Base-by-base conservation (phyloP, 176 grass and related monocot species). In the Hsuehochloa calcarea region DNA sequence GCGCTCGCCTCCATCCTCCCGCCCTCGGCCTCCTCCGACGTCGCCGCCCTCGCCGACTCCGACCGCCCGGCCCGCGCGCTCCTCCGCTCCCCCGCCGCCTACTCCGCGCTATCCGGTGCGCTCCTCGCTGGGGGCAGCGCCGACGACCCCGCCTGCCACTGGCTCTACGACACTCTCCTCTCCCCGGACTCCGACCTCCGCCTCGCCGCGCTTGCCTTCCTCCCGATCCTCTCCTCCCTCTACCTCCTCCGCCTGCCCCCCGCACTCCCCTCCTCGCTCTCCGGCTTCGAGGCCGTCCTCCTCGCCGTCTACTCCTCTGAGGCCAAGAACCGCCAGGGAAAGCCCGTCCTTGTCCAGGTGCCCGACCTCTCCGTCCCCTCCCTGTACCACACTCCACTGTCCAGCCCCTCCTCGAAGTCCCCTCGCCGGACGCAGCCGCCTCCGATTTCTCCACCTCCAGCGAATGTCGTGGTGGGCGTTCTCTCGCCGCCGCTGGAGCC, bases 81-180 rank as follows among this genome's bases (percentile, higher is more conserved):
- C 12, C 93, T 99, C 65, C 86, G 85, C 77, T 99, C 93, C 20
- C 25, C 88, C 12, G 64, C 51, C 7, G 91, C 91, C 39, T 94
- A 97, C 82, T 68, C 82, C 22, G 91, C 91, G n/a, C 83, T 95
- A 16, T 96, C 93, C 63, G 84, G 34, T 2, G 88, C 96, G 15
- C 89, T 99, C 27, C 91, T 88, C 2, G 49, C 93, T 3, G 92
- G 93, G 16, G 96, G 96, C 37, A 91, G 93, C 78, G 93, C 93
- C 29, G 90, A 91, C 65, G 93, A 99, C 69, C 90, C 91, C 0
- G 83, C 92, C 43, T 99, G 96, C 84, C 91, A 99, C 68, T 99
- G 96, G 96, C 90, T 99, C 68, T 99, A 99, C 72, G 96, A 99
- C 39, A 99, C 93, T n/a, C 89, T 93, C 73, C 91, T 94, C 80